These are phyloP conservation scores for Aureobasidium vineae DNA, from an alignment of 2,329 filamentous ascomycete genomes.

Conservation along the genomic window DNA sequence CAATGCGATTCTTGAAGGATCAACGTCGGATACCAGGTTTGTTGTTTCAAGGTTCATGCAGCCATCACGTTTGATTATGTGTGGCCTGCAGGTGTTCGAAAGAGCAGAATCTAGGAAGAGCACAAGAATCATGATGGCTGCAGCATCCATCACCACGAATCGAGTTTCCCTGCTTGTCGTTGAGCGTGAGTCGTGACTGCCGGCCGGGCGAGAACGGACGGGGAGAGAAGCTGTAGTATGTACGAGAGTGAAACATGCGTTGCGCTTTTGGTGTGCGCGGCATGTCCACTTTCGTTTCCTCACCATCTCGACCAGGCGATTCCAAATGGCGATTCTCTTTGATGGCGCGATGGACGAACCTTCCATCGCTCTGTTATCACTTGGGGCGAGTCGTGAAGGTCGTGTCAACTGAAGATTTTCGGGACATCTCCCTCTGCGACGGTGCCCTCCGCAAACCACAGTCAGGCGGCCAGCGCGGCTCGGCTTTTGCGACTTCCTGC, in stretches of 20 bases:
- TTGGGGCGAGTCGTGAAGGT: not conserved
- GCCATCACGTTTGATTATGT: not conserved
- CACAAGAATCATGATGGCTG: not conserved
- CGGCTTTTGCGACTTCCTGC: not conserved
- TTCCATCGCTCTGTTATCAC: not conserved
- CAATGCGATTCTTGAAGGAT: not conserved
- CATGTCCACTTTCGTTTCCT: not conserved
- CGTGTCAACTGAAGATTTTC: constrained; percentile 3
- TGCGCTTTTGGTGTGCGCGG: not conserved
- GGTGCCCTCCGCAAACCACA: not conserved
- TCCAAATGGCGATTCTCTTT: not conserved
- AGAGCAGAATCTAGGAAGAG: not conserved
- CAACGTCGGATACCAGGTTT: not conserved
- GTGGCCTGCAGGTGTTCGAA: no score
- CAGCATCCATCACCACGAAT: not conserved
- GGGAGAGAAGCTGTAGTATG: not conserved
- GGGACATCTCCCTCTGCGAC: not conserved
- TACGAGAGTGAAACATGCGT: not conserved
- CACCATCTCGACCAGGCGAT: not conserved
- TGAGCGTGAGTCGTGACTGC: not conserved
- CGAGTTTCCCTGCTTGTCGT: not conserved
- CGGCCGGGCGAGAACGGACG: constrained; percentile 2
- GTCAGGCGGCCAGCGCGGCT: not conserved
- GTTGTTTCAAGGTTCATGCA: not conserved
- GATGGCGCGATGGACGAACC: not conserved